Evolutionary conservation across 345 rosid genomes (phyloP).

Genomic region (Hirschfeldia incana): DNA sequence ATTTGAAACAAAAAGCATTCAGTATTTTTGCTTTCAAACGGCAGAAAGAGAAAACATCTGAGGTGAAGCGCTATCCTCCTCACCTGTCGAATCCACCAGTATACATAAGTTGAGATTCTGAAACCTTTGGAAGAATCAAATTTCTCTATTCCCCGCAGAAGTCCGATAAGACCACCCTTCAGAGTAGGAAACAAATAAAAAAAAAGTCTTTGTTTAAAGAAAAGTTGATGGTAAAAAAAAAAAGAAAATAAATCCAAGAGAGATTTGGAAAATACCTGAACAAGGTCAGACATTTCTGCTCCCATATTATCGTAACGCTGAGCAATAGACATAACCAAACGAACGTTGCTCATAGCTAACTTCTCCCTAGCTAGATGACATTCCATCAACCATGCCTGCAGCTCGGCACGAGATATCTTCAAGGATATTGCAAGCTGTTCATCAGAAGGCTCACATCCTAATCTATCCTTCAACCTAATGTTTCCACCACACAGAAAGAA

Average conservation of each 20-base stretch:
- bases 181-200: constrained; percentile 1
- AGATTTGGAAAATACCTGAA: constrained; percentile 61
- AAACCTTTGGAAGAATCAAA: constrained; percentile 92
- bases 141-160: constrained; percentile 92
- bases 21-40: constrained; percentile 14
- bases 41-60: not conserved
- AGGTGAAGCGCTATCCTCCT: constrained; percentile 25
- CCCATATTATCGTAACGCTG: constrained; percentile 89
- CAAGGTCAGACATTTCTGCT: constrained; percentile 94
- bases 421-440: constrained; percentile 80
- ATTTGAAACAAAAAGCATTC: constrained; percentile 15
- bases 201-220: not conserved
- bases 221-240: not conserved
- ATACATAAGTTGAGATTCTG: constrained; percentile 89
- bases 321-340: constrained; percentile 94
- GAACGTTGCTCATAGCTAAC: constrained; percentile 96
- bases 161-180: constrained; percentile 94
- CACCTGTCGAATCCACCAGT: constrained; percentile 99
- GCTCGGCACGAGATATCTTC: constrained; percentile 70
- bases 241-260: constrained; percentile 19
- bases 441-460: constrained; percentile 89
- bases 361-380: constrained; percentile 86
- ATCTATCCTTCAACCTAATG: constrained; percentile 70
- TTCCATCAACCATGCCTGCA: constrained; percentile 66
- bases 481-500: constrained; percentile 20